Evolutionary conservation across 75 land plant species (phyloP).

Genomic region (Picea glauca): DNA sequence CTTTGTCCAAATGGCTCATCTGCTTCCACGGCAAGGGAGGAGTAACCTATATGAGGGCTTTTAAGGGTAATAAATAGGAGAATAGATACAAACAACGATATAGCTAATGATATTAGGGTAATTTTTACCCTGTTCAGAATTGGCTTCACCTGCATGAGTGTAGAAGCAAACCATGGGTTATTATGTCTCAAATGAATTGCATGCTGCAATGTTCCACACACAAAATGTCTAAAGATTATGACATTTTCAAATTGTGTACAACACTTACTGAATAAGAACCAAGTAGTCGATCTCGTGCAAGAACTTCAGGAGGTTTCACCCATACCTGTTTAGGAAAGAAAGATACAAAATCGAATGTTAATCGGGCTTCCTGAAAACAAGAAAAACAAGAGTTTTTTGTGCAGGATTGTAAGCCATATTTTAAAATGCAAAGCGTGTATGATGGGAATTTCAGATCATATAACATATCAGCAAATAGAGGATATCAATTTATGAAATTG

Average conservation of each 20-base stretch:
- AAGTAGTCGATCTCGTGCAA: constrained; percentile 94
- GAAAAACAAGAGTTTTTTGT: neutral
- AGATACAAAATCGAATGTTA: neutral
- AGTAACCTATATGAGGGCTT: constrained; percentile 17
- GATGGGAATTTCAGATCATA: neutral
- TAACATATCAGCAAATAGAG: neutral
- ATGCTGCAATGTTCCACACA: neutral
- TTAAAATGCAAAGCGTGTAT: neutral
- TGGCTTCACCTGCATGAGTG: constrained; percentile 74
- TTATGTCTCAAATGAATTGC: neutral
- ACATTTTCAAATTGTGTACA: neutral
- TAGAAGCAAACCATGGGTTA: neutral
- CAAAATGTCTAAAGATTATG: neutral
- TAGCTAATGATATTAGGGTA: constrained; percentile 71
- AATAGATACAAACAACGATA: constrained; percentile 44
- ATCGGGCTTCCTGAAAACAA: neutral
- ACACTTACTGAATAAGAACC: constrained; percentile 82
- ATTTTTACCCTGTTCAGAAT: constrained; percentile 78
- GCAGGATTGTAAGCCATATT: neutral
- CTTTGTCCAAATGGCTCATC: constrained; percentile 34
- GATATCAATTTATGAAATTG: neutral
- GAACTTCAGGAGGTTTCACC: constrained; percentile 97
- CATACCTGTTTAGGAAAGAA: constrained; percentile 59
- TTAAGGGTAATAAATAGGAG: constrained; percentile 48
- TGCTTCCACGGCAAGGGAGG: constrained; percentile 8